Conservation (phyloP, 164 flowering plant species). For the Saururus chinensis region DNA sequence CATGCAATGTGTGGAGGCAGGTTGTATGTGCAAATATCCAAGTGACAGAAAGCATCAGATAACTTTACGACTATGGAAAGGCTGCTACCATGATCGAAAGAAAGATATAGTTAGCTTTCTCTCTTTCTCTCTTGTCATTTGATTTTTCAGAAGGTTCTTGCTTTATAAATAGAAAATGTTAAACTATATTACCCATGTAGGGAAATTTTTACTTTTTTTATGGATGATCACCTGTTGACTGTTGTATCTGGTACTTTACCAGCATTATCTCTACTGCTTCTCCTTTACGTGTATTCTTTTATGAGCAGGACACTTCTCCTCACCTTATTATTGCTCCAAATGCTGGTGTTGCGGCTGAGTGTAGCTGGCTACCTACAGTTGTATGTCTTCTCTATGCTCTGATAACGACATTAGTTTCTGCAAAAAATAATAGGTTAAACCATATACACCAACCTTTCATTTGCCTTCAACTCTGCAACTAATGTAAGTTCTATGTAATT, state of each 20-base stretch:
- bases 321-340: conserved; percentile 70
- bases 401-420: background rate
- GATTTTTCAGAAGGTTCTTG: background rate
- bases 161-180: no score
- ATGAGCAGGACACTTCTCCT: conserved; percentile 54
- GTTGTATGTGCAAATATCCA: conserved; percentile 44
- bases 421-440: no score
- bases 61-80: conserved; percentile 47
- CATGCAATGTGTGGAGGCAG: conserved; percentile 39
- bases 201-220: no score
- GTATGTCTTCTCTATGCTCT: conserved; percentile 32
- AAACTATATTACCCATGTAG: no score
- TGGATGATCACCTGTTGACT: no score
- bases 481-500: no score
- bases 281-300: conserved; percentile 1
- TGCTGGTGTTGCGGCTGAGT: conserved; percentile 92
- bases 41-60: conserved; percentile 21
- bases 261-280: background rate
- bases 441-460: no score
- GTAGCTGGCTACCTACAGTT: conserved; percentile 79
- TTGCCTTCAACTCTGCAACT: no score
- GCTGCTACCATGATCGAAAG: conserved; percentile 67
- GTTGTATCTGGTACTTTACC: background rate
- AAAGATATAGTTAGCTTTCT: conserved; percentile 33
- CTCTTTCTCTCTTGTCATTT: background rate